A percentile compares a stretch with the other conserved stretches of the same genome.
phyloP scores from a whole-genome alignment of 768 basidiomycete species.

The Boletus rufocinnamomeus region DNA sequence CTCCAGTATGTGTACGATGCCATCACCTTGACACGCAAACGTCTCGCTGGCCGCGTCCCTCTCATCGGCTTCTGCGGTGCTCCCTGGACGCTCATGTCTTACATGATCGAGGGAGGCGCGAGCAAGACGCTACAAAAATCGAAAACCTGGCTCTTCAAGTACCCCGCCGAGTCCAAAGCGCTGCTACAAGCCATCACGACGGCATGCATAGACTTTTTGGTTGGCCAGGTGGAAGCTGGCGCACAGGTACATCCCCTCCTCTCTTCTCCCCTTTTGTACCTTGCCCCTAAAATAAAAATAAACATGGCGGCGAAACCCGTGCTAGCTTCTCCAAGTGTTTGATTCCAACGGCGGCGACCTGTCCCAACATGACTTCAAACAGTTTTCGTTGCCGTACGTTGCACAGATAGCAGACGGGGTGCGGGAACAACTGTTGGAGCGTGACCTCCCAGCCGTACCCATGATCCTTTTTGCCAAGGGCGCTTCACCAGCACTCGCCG shows the following conservation, averaged over 20 bases:
- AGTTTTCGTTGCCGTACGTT: slow-evolving; percentile 83
- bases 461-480: slow-evolving; percentile 97
- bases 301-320: not conserved
- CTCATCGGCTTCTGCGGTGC: slow-evolving; percentile 97
- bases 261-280: too few species aligned
- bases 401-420: slow-evolving; percentile 72
- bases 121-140: slow-evolving; percentile 88
- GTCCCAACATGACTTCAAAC: slow-evolving; percentile 80
- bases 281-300: not conserved
- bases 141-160: slow-evolving; percentile 93
- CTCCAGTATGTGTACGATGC: slow-evolving; percentile 93
- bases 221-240: slow-evolving; percentile 92
- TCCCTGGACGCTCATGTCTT: slow-evolving; percentile 97
- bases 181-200: slow-evolving; percentile 81
- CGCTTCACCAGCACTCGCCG: slow-evolving; percentile 74
- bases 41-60: slow-evolving; percentile 85
- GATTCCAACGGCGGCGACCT: slow-evolving; percentile 97
- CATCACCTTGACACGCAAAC: slow-evolving; percentile 79
- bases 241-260: slow-evolving; percentile 72
- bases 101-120: slow-evolving; percentile 98
- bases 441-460: slow-evolving; percentile 61
- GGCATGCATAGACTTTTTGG: slow-evolving; percentile 85
- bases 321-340: slow-evolving; percentile 80
- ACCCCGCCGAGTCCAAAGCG: slow-evolving; percentile 80
- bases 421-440: slow-evolving; percentile 53